phyloP scores from a whole-genome alignment of 805 yeast species.

The Debaryomyces castellii region DNA sequence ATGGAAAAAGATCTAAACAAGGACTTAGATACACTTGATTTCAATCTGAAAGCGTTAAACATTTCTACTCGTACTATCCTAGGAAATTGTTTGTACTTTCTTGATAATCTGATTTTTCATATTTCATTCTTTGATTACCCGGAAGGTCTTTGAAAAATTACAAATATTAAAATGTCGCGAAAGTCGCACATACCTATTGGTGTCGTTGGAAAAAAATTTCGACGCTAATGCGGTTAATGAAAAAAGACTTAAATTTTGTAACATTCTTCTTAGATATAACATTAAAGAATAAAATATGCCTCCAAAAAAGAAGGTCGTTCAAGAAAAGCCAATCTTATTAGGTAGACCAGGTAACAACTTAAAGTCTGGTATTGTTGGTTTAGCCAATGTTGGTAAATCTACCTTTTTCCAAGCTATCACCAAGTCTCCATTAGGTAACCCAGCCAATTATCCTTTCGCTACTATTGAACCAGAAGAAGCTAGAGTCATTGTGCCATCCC shows the following conservation, averaged over 20 bases:
- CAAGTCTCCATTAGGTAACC: conserved; percentile 87
- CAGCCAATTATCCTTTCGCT: conserved; percentile 98
- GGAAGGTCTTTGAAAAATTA: conserved; percentile 1
- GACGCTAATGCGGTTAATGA: conserved; percentile 2
- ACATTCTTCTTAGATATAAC: neutral
- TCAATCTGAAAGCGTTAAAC: neutral
- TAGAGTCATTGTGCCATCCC: conserved; percentile 88
- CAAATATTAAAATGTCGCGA: neutral
- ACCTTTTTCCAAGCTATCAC: conserved; percentile 98
- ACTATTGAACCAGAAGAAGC: conserved; percentile 99
- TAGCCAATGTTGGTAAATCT: conserved; percentile 94
- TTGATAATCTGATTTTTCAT: no score
- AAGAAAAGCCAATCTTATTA: conserved; percentile 70
- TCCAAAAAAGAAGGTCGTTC: conserved; percentile 65
- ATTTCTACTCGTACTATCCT: neutral
- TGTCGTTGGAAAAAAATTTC: conserved; percentile 6
- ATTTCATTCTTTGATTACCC: conserved; percentile 1
- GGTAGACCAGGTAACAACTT: conserved; percentile 68
- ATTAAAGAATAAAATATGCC: conserved; percentile 49
- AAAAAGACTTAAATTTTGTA: neutral
- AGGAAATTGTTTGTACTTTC: no score
- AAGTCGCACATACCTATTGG: conserved; percentile 1
- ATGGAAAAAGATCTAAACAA: conserved; percentile 1
- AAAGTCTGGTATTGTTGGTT: conserved; percentile 83
- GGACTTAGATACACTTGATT: neutral